Base-by-base conservation (phyloP, 441 rosid genomes). In the Gossypium laxum region DNA sequence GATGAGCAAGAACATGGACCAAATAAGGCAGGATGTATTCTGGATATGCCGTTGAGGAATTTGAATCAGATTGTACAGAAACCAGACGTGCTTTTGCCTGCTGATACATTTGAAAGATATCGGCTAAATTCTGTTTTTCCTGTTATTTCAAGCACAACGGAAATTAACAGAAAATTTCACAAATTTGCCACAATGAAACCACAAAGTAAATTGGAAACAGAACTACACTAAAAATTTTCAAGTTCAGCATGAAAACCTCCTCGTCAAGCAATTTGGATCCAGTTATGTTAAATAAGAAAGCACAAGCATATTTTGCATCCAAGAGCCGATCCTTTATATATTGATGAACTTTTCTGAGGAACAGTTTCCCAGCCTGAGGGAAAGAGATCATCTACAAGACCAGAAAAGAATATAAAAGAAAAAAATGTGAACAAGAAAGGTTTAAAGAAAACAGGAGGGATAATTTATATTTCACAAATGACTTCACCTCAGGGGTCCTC, bases 1-100 rank as follows among this genome's bases (percentile, higher is more conserved):
- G 88, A 85, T 93, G 97, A 38, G 99, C 97, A 75, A 96, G 90
- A 67, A 81, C 79, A 74, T 96, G 97, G 79, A 96, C 90, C 82
- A 87, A 73, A 76, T 88, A 88, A 2, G 98, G 85, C 10, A 93
- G 88, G 68, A 93, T 81, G 76, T 83, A 74, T 68, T 93, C 93
- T 56, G 98, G 94, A 83, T 86, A 85, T 52, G 78, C 79, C 52
- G 80, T 69, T 18, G 72, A 80, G 58, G 90, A 70, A 82, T 81
- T 87, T 51, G 86, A 75, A 87, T 93, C 98, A 83, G 85, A 76
- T 71, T 85, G 98, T 72, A 82, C 43, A 57, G 97, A 72, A 34
- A 82, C 83, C 74, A 87, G 93, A 43, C 97, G 87, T 21, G 85
- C 88, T 87, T 88, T 93, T 73, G 93, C 79, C 83, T 91, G 97